Evolutionary conservation across 2,329 filamentous ascomycete genomes (phyloP), one percentile per base, ranked within the genome.

Genomic region (Ceratocystis smalleyi): DNA sequence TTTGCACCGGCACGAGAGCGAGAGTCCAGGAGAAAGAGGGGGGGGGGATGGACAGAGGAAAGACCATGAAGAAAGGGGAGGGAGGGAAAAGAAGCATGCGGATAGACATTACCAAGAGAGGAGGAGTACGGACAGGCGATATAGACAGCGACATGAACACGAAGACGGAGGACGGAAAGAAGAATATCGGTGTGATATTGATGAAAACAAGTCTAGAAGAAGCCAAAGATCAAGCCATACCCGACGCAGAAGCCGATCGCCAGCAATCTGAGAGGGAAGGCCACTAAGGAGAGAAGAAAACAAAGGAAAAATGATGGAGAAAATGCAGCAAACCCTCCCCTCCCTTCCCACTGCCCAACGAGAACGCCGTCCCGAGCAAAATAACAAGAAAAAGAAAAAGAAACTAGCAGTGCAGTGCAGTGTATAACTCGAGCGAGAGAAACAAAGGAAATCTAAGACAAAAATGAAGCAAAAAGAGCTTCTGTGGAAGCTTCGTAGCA

Each of bases 191-290:
- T 8, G 40, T 61, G 6, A 61, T 47, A 61, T 61, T 61, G n/a
- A 47, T 61, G n/a, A 19, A 47, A 47, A 47, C 24, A 45, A 47
- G 59, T 61, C 59, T 61, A 61, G 59, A 61, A 17, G 12, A 47
- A 60, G 30, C 12, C 24, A 35, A n/a, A 19, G 12, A 19, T 19
- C 57, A 40, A 61, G 59, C 59, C 59, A 45, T 61, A 22, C 22
- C 24, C 40, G 59, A 40, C 43, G 27, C 24, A 61, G 40, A 47
- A 61, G 59, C 43, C 59, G 40, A 61, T 61, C 59, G 30, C 59
- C 59, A 24, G 59, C 40, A 40, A 24, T n/a, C 3, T 15, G 51
- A 32, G 51, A 19, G 17, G 51, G 24, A n/a, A 27, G 19, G 17
- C n/a, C 12, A 55, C 59, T 61, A 45, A 45, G 19, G 40, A 24